phyloP scores from a whole-genome alignment of 768 basidiomycete genomes.

The Clavulina sp. region DNA sequence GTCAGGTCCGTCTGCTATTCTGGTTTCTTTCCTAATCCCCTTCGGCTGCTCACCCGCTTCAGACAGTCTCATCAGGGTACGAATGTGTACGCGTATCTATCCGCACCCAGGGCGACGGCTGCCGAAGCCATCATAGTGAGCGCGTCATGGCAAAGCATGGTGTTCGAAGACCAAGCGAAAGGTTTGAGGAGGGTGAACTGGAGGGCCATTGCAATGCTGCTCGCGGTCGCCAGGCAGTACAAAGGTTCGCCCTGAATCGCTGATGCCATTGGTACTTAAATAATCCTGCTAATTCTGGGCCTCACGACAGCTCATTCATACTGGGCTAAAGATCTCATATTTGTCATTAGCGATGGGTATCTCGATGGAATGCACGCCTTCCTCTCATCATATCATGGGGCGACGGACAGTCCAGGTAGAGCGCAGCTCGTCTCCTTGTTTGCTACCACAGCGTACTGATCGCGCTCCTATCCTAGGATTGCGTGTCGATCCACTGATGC shows the following conservation, averaged over 20 bases:
- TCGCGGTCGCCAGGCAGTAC: constrained; percentile 69
- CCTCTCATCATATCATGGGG: constrained; percentile 67
- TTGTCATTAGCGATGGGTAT: constrained; percentile 78
- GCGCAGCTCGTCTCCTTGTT: no score
- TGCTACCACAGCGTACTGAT: no score
- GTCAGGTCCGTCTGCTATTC: constrained; percentile 27
- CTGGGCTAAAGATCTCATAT: constrained; percentile 90
- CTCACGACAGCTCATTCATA: constrained; percentile 49
- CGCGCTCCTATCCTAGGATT: constrained; percentile 36
- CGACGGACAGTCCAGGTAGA: no score
- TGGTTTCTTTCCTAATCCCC: neutral
- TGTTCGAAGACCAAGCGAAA: constrained; percentile 28
- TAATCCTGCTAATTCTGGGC: neutral
- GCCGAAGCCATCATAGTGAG: constrained; percentile 83
- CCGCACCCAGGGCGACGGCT: constrained; percentile 81
- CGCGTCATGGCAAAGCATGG: constrained; percentile 69
- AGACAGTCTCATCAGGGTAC: constrained; percentile 39
- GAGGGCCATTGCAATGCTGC: constrained; percentile 69
- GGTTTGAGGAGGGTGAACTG: constrained; percentile 35
- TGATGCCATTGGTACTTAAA: neutral
- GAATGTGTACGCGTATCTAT: constrained; percentile 69
- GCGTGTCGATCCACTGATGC: constrained; percentile 37
- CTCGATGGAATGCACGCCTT: constrained; percentile 89
- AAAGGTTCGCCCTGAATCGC: constrained; percentile 43
- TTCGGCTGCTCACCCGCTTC: constrained; percentile 5